Conservation (phyloP, 2,329 filamentous ascomycete genomes). For the Phaeosphaeria sp. region DNA sequence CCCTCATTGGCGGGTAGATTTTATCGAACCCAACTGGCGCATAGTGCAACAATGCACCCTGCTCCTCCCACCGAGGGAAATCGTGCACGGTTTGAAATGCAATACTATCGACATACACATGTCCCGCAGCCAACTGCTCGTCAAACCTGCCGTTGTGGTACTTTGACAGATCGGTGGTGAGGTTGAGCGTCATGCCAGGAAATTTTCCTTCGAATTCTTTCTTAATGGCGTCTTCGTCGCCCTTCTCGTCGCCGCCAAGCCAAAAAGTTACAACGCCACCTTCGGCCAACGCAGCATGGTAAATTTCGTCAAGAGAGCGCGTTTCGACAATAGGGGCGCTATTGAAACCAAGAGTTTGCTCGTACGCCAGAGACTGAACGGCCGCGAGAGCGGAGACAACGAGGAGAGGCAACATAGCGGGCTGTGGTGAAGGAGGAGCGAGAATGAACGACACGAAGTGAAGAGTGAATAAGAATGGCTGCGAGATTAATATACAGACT, state of each 20-base stretch:
- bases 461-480: neutral
- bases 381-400: neutral
- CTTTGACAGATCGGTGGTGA: constrained; percentile 63
- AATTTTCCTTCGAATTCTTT: constrained; percentile 55
- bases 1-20: constrained; percentile 52
- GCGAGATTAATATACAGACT: neutral
- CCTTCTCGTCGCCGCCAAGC: constrained; percentile 58
- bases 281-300: constrained; percentile 58
- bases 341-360: constrained; percentile 4
- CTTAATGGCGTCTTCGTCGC: constrained; percentile 51
- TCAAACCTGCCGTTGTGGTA: constrained; percentile 60
- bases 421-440: neutral
- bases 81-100: constrained; percentile 61
- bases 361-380: neutral
- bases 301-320: constrained; percentile 58
- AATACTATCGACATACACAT: constrained; percentile 52
- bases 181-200: constrained; percentile 59
- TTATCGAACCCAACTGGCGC: constrained; percentile 56
- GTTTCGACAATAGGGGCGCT: constrained; percentile 44
- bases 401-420: neutral
- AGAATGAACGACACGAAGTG: neutral
- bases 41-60: constrained; percentile 58
- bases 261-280: constrained; percentile 55
- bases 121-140: constrained; percentile 48
- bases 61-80: constrained; percentile 58